phyloP scores from a whole-genome alignment of 2,329 filamentous ascomycete genomes.

The Hymenoscyphus scutula region DNA sequence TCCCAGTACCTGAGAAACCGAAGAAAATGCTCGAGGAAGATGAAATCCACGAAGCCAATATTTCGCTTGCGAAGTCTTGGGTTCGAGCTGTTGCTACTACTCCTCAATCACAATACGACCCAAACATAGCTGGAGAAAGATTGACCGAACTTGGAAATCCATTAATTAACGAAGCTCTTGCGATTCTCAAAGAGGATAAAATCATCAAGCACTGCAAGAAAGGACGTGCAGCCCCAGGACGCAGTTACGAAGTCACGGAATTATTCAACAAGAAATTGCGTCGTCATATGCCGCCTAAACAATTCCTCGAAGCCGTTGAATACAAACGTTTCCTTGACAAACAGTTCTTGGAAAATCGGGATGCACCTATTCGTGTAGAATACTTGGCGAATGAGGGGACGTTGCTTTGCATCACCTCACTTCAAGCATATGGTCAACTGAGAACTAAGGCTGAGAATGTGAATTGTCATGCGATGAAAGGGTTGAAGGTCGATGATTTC shows the following conservation, averaged over 20 bases:
- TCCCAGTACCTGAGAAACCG: conserved; percentile 28
- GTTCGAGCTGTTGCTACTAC: conserved; percentile 58
- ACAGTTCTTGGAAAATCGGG: conserved; percentile 38
- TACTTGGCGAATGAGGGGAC: conserved; percentile 61
- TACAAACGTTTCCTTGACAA: conserved; percentile 61
- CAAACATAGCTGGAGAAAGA: conserved; percentile 48
- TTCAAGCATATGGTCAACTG: conserved; percentile 59
- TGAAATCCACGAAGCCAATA: conserved; percentile 31
- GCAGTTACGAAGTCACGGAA: conserved; percentile 62
- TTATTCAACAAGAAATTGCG: conserved; percentile 55
- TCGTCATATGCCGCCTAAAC: conserved; percentile 52
- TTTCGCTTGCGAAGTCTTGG: conserved; percentile 55
- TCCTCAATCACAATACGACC: conserved; percentile 47
- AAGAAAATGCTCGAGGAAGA: conserved; percentile 1
- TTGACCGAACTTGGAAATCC: conserved; percentile 36
- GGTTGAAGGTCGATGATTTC: conserved; percentile 63
- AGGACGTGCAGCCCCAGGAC: conserved; percentile 54
- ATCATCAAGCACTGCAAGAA: conserved; percentile 58
- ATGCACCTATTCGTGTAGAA: conserved; percentile 44
- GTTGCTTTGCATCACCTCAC: conserved; percentile 64
- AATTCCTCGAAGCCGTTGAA: conserved; percentile 55
- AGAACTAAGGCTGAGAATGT: conserved; percentile 53
- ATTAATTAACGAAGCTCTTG: conserved; percentile 25
- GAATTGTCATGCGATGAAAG: conserved; percentile 60
- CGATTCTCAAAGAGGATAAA: conserved; percentile 27